A percentile compares a stretch with the other conserved stretches of the same genome.
These are phyloP conservation scores for Flaveria sonorensis DNA, from an alignment of 129 eudicot species.

Conservation along the genomic window DNA sequence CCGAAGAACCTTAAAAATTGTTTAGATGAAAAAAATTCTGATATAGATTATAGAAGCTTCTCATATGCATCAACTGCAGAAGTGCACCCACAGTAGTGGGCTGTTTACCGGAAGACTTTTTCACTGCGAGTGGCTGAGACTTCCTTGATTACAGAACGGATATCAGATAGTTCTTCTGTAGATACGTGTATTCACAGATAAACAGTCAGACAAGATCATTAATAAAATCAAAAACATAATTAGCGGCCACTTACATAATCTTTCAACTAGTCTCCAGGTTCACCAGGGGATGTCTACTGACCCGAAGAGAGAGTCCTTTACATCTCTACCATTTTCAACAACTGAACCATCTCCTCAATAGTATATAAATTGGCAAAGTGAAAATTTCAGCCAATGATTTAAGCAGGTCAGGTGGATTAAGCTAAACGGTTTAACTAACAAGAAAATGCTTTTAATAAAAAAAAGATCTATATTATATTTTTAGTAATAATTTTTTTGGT, in stretches of 20 bases:
- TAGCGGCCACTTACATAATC: constrained; percentile 60
- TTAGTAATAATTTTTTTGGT: too few relatives aligned
- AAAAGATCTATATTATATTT: too few relatives aligned
- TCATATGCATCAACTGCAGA: constrained; percentile 78
- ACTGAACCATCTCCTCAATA: constrained; percentile 44
- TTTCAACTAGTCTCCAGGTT: constrained; percentile 88
- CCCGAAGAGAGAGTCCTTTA: constrained; percentile 85
- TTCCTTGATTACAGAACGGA: constrained; percentile 75
- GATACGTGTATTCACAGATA: constrained; percentile 55
- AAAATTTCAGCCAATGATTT: too few relatives aligned
- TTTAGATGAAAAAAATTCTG: constrained; percentile 72
- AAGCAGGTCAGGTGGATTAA: too few relatives aligned
- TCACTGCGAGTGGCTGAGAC: constrained; percentile 77
- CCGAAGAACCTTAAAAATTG: constrained; percentile 68
- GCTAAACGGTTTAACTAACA: too few relatives aligned
- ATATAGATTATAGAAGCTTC: constrained; percentile 64
- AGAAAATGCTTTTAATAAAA: not conserved
- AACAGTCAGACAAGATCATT: not conserved
- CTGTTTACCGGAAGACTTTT: constrained; percentile 76
- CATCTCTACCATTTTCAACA: constrained; percentile 83
- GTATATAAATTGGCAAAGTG: too few relatives aligned
- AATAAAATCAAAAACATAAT: not conserved
- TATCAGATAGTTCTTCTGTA: constrained; percentile 71
- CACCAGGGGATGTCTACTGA: constrained; percentile 69
- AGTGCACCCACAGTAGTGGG: constrained; percentile 68